These are phyloP conservation scores for Acacia pycnantha DNA, from an alignment of 331 rosid genomes.

Conservation along the genomic window DNA sequence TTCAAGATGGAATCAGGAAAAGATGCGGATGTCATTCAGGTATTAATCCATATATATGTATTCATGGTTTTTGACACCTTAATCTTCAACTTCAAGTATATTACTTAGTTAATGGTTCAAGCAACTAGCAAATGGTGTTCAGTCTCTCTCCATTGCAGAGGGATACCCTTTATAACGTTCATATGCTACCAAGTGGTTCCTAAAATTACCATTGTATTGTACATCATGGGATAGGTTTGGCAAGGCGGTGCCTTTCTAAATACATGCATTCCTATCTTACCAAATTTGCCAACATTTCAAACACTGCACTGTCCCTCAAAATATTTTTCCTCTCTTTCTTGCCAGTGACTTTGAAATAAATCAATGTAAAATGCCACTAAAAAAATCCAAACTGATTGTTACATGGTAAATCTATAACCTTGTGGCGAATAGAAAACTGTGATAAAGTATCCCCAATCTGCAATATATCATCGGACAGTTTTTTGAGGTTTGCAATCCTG, in stretches of 20 bases:
- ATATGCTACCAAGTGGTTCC: neutral
- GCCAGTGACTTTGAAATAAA: neutral
- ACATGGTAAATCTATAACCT: neutral
- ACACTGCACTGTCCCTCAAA: neutral
- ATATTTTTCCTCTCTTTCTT: neutral
- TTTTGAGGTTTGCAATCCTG: neutral
- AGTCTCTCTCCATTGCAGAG: neutral
- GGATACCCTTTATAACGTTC: neutral
- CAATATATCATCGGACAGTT: neutral
- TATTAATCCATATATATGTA: slow-evolving; percentile 30
- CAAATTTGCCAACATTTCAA: neutral
- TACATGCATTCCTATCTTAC: neutral
- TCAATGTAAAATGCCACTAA: neutral
- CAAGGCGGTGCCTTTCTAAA: neutral
- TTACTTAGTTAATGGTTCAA: neutral
- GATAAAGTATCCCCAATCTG: neutral
- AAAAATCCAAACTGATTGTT: neutral
- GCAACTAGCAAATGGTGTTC: neutral
- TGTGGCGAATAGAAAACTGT: neutral
- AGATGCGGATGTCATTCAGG: slow-evolving; percentile 71
- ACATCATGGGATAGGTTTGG: neutral
- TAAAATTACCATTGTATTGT: neutral
- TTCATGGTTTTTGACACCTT: slow-evolving; percentile 5
- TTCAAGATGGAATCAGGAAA: slow-evolving; percentile 61
- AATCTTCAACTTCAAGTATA: neutral